Evolutionary conservation across 441 rosid species (phyloP).

Genomic region (Euphorbia celastroides): DNA sequence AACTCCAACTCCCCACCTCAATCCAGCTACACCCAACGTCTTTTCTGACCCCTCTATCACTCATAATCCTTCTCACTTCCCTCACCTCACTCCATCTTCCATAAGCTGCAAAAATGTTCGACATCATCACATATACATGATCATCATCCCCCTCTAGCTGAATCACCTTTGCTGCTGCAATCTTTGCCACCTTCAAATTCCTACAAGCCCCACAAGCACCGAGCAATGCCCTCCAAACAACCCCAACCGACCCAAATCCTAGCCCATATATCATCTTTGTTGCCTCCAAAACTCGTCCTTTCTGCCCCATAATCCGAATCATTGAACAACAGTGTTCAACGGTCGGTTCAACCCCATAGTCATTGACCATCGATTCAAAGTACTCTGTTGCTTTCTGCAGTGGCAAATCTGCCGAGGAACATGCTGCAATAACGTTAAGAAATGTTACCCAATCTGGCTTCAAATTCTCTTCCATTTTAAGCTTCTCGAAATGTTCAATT

Average conservation of each 20-base stretch:
- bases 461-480: constrained; percentile 32
- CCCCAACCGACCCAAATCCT: constrained; percentile 46
- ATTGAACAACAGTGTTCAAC: constrained; percentile 77
- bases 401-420: constrained; percentile 56
- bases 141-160: constrained; percentile 70
- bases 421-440: constrained; percentile 64
- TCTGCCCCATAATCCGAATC: constrained; percentile 68
- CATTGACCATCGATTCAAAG: constrained; percentile 58
- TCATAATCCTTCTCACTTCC: constrained; percentile 59
- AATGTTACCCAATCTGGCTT: constrained; percentile 63
- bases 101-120: constrained; percentile 59
- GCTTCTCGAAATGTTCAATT: constrained; percentile 43
- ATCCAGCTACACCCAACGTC: constrained; percentile 86
- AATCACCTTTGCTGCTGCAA: constrained; percentile 71
- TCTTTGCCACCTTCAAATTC: constrained; percentile 53
- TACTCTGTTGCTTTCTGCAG: constrained; percentile 46
- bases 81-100: constrained; percentile 76
- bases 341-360: constrained; percentile 55
- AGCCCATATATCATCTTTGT: constrained; percentile 49
- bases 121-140: constrained; percentile 69
- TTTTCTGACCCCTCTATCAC: constrained; percentile 54
- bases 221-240: constrained; percentile 80
- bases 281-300: constrained; percentile 56
- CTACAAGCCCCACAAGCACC: constrained; percentile 65
- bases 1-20: constrained; percentile 33